Conservation (phyloP, 257 asterid genomes). For the Nicotiana benthamiana region DNA sequence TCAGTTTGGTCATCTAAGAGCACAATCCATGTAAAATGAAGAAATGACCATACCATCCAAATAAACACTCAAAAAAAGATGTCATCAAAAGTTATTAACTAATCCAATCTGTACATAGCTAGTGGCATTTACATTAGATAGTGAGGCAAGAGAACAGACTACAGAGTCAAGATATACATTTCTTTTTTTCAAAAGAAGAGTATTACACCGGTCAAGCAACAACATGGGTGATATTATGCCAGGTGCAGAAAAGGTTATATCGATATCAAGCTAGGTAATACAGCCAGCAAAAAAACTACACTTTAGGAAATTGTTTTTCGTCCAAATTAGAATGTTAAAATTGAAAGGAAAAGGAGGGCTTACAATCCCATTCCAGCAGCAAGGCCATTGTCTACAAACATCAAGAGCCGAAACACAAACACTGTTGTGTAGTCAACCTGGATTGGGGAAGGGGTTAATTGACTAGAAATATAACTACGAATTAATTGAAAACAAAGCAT, state of each 20-base stretch:
- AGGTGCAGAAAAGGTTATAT: background rate
- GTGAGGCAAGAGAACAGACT: background rate
- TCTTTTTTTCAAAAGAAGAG: background rate
- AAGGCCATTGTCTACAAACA: slow-evolving; percentile 91
- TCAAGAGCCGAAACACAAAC: slow-evolving; percentile 82
- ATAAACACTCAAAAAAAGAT: background rate
- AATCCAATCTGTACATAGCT: background rate
- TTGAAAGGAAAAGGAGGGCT: slow-evolving; percentile 19
- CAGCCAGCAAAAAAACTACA: background rate
- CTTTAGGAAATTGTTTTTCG: background rate
- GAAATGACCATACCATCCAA: background rate
- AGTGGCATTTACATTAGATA: background rate
- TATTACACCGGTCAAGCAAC: background rate
- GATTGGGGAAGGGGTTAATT: background rate
- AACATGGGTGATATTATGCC: background rate
- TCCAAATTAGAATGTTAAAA: background rate
- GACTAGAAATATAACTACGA: background rate
- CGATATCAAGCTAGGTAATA: background rate
- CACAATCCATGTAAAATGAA: background rate
- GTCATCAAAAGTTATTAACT: background rate
- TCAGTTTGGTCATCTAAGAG: background rate
- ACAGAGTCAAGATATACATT: background rate
- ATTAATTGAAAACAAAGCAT: background rate
- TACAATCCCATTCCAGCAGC: slow-evolving; percentile 99
- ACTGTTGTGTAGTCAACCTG: slow-evolving; percentile 87